A percentile compares a stretch with the other conserved stretches of the same genome.
phyloP scores from a whole-genome alignment of 345 rosid species.

The Citropsis articulata region DNA sequence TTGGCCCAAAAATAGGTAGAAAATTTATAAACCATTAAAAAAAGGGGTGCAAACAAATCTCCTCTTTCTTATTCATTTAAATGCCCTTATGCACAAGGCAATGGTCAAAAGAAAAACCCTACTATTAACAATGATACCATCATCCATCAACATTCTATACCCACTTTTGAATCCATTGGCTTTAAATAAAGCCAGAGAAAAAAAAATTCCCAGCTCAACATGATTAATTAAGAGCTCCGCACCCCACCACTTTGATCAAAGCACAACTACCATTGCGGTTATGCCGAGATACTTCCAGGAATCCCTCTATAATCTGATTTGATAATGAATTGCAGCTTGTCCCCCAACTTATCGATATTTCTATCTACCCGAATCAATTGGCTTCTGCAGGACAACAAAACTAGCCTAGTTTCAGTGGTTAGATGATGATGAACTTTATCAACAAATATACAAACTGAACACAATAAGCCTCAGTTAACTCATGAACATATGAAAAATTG shows the following conservation, averaged over 20 bases:
- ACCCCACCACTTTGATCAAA: neutral
- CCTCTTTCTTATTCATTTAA: neutral
- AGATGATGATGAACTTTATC: neutral
- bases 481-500: neutral
- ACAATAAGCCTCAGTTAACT: neutral
- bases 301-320: neutral
- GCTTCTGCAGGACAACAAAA: slow-evolving; percentile 9
- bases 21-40: slow-evolving; percentile 6
- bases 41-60: slow-evolving; percentile 7
- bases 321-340: neutral
- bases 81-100: slow-evolving; percentile 4
- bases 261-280: neutral
- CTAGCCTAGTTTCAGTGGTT: neutral
- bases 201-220: neutral
- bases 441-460: neutral
- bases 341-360: slow-evolving; percentile 13
- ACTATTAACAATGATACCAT: neutral
- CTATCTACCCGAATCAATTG: slow-evolving; percentile 20
- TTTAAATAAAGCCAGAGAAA: neutral
- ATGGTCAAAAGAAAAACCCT: neutral
- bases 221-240: neutral
- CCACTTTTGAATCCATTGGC: neutral
- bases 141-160: neutral
- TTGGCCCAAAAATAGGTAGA: neutral
- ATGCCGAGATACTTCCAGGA: neutral